Base-by-base conservation (phyloP, 2,329 filamentous ascomycete species). In the Sporothrix brunneoviolacea region DNA sequence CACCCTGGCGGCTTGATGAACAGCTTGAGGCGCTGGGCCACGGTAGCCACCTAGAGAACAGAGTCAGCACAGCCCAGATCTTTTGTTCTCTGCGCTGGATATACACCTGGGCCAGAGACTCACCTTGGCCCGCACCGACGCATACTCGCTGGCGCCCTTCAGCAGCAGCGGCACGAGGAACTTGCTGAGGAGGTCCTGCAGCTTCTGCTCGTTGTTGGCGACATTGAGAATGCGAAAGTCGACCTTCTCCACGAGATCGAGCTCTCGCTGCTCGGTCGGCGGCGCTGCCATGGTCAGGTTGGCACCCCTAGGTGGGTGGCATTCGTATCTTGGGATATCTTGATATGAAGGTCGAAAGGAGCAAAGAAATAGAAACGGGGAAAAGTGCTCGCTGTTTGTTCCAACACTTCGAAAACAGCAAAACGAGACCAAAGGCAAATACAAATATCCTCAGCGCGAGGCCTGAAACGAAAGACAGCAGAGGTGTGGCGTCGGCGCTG, bases 141-240 rank as follows among this genome's bases (percentile, higher is more conserved):
- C 76, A 68, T 91, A 81, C 21, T 89, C 86, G 42, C 91, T 96
- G 28, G 78, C 83, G 28, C 94, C 82, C 65, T 97, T 97, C 52
- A 96, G 75, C 3, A 98, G 77, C 10, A 97, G 70, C 1, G 91
- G 86, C 4, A 86, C 73, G 22, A 98, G 74, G 62, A 91, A 96
- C 37, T 79, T 83, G 61, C 86, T 82, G 16, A 98, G 75, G 15
- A 93, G 73, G 21, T 82, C 71, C 64, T 91, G 82, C 1, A 98
- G 79, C 69, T 91, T 94, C 55, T 81, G 75, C 64, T 96, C 91
- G 46, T 89, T 84, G 59, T 89, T 86, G 24, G 91, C 86, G 47
- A 91, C 80, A 24, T 81, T 85, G 15, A 82, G 64, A 61, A 96
- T 93, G 56, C 84, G 80, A 62, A 93, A 81, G 66, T 94, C 90